Evolutionary conservation across 306 rosid genomes (phyloP), one percentile per base, ranked within the genome.

Genomic region (Luffa aegyptiaca): DNA sequence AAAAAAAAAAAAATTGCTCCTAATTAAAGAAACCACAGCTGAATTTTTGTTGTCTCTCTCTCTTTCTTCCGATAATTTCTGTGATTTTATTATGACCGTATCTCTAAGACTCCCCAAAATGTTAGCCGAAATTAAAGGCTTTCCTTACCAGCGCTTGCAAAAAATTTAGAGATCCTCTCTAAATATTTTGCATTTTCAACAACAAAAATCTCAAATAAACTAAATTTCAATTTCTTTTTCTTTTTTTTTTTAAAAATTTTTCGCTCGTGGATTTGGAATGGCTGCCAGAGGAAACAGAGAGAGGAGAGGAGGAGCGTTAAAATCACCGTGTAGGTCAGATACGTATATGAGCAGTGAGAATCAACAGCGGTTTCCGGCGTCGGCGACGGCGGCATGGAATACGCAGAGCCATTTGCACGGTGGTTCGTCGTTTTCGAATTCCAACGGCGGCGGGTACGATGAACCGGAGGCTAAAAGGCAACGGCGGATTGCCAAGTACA

Each of bases 401-500:
- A 42, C 18, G 14, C 8, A 39, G 2, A 18, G 74, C 51, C 51
- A 66, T 39, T 8, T 66, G 5, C 33, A 41, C 52, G 75, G 51
- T 1, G 53, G 75, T n/a, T 65, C 35, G 8, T 7, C 71, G 71
- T 64, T 16, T 37, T 16, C 2, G 31, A 26, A 26, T 26, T 26
- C 31, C 31, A 26, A 26, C n/a, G 1, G 5, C 8, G 26, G 26
- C 53, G 77, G 77, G 42, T 31, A 48, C 58, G 58, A 72, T 31
- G 77, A 72, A 17, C 58, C 59, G 41, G 91, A 88, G 57, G 20
- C 68, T 10, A 88, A 83, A 66, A 89, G 88, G 72, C 63, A 66
- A 8, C 41, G 68, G 21, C 79, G 88, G 18, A 18, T 86, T 20
- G 86, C 80, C 3, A 83, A 85, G 82, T 81, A 88, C 82, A 86